Base-by-base conservation (phyloP, 73 alveolate genomes). In the Paramecium caudatum region DNA sequence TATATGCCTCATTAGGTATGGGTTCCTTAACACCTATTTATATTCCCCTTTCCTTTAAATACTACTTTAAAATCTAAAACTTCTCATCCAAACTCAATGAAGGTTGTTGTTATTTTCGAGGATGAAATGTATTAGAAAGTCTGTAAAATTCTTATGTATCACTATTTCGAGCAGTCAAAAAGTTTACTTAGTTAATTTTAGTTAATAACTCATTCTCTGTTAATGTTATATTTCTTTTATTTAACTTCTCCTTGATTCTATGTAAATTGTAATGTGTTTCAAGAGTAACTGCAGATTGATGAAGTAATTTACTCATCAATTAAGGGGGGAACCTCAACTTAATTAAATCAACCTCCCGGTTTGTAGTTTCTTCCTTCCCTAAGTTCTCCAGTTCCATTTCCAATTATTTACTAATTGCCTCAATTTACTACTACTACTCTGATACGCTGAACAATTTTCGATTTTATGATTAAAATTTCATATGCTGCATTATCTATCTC, bases 201-300 rank as follows among this genome's bases (percentile, higher is more conserved):
- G 23, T 55, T 0, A 55, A 33, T 65, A 65, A 19, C 16, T 65
- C 61, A 32, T 43, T 65, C 34, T 36, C 83, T 33, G 83, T 65
- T 65, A 36, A 33, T 1, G 47, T 65, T n/a, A 65, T 65, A 23
- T 65, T 30, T 8, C 50, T 36, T 32, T 65, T 16, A 33, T 30
- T 32, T 7, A 65, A 32, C 16, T 16, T 30, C 34, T 65, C 83
- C 15, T 65, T 65, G 8, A 65, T 65, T 65, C 49, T 13, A 32
- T 33, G 83, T 3, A 65, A 15, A 65, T 65, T 65, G 8, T 65
- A 65, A 65, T 65, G 83, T 9, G 83, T 65, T 12, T 65, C 83
- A 10, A 65, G 47, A 33, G 49, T 33, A 0, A 49, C 47, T 65
- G 83, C 47, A 8, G 83, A 65, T 65, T 65, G 50, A 33, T 65